Evolutionary conservation across 768 basidiomycete genomes (phyloP).

Genomic region (Pulveroboletus ravenelii): DNA sequence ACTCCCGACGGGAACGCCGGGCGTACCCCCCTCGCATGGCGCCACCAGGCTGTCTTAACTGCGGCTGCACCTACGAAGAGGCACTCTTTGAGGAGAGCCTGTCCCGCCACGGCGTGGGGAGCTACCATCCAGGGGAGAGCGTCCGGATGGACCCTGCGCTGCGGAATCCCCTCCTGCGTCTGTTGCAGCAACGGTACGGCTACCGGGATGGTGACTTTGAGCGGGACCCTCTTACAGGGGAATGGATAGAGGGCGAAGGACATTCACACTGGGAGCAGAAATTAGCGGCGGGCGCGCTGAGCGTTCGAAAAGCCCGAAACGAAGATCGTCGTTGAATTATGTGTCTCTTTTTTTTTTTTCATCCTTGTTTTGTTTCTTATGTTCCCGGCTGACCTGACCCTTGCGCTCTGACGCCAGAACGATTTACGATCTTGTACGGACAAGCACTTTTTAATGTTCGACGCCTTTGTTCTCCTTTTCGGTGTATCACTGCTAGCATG

Average conservation of each 20-base stretch:
- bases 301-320: slow-evolving; percentile 32
- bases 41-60: slow-evolving; percentile 74
- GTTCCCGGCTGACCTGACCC: background rate
- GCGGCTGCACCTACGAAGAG: slow-evolving; percentile 80
- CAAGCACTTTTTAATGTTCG: slow-evolving; percentile 16
- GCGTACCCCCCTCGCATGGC: slow-evolving; percentile 76
- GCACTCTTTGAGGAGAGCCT: slow-evolving; percentile 86
- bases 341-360: background rate
- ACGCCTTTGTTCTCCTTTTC: slow-evolving; percentile 2
- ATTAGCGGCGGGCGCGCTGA: slow-evolving; percentile 36
- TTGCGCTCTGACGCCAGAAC: slow-evolving; percentile 15
- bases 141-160: slow-evolving; percentile 88
- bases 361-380: background rate
- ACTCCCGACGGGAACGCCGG: slow-evolving; percentile 79
- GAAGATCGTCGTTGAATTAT: slow-evolving; percentile 37
- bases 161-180: slow-evolving; percentile 70
- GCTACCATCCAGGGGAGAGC: slow-evolving; percentile 77
- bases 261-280: slow-evolving; percentile 60
- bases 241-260: slow-evolving; percentile 68
- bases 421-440: slow-evolving; percentile 24
- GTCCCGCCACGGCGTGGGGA: slow-evolving; percentile 71
- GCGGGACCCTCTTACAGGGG: slow-evolving; percentile 54
- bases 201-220: slow-evolving; percentile 89
- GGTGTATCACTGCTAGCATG: slow-evolving; percentile 21
- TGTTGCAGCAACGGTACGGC: slow-evolving; percentile 67